Evolutionary conservation across 768 basidiomycete genomes (phyloP).

Genomic region (Podaxis rugospora): DNA sequence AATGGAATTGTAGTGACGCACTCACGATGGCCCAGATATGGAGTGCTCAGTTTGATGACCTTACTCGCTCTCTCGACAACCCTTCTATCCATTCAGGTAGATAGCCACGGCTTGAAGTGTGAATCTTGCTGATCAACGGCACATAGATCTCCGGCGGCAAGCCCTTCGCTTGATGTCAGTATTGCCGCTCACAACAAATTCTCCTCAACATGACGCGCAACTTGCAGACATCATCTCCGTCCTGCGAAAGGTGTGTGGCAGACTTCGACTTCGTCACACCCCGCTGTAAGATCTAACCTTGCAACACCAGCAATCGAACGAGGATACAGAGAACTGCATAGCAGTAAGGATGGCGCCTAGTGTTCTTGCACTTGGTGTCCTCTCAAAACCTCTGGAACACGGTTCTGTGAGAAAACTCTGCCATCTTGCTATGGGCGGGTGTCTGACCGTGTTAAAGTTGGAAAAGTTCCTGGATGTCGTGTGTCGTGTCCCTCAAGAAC

Average conservation of each 20-base stretch:
- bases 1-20: constrained; percentile 28
- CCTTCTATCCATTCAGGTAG: constrained; percentile 16
- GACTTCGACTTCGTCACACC: background rate
- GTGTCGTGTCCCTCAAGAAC: constrained; percentile 13
- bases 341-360: background rate
- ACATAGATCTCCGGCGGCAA: constrained; percentile 34
- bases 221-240: constrained; percentile 13
- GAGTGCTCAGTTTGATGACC: constrained; percentile 19
- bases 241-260: constrained; percentile 16
- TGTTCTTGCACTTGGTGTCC: background rate
- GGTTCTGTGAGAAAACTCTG: background rate
- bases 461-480: constrained; percentile 7
- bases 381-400: background rate
- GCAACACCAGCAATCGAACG: background rate
- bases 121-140: background rate
- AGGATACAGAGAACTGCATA: constrained; percentile 16
- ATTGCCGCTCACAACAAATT: constrained; percentile 19
- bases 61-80: constrained; percentile 19
- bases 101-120: background rate
- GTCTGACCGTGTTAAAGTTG: background rate
- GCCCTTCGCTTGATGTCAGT: constrained; percentile 37
- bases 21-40: constrained; percentile 11
- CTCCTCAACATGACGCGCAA: constrained; percentile 14
- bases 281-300: background rate
- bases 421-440: background rate